Evolutionary conservation across 345 rosid genomes (phyloP), one percentile per base, ranked within the genome.

Genomic region (Gossypium australe): DNA sequence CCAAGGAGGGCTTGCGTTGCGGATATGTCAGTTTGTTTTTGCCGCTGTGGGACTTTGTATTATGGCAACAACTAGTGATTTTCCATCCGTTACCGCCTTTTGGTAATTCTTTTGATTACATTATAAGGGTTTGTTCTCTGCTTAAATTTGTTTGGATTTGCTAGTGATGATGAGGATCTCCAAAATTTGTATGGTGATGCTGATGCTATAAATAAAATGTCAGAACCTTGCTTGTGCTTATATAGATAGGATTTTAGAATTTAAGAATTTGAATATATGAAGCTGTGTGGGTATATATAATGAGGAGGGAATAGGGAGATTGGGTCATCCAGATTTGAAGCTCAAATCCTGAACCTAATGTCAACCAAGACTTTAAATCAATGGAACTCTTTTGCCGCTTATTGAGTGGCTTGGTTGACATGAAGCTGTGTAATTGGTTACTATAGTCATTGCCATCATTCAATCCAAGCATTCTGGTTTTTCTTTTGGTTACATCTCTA

Each of bases 11-110:
- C 77, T 91, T 7, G 79, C 79, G 4, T 78, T 91, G 85, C 92
- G 89, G 9, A 17, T 80, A 22, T 85, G 74, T 74, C 96, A 91
- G 84, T 86, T 91, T 73, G 20, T 91, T 44, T 91, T 86, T 12
- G 90, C 96, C 7, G 90, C 80, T 69, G 82, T 83, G 0, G 87
- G 92, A 11, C 90, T 91, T 45, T 68, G 75, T 29, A 84, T 91
- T 71, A 91, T 91, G 96, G 91, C 88, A 34, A 78, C 90, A 75
- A 87, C 92, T 45, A 89, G 84, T 52, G 96, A 91, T 79, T 91
- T 91, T 78, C 93, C 96, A 64, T 84, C 96, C 0, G 96, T 91
- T 43, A 89, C 96, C 2, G 96, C 96, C 63, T 91, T 91, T 77
- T 76, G 92, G 96, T 91, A 86, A 70, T 57, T 8, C 10, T 41